Evolutionary conservation across 495 filamentous ascomycete genomes (phyloP), one percentile per base, ranked within the genome.

Genomic region (Lichenothelia convexa): DNA sequence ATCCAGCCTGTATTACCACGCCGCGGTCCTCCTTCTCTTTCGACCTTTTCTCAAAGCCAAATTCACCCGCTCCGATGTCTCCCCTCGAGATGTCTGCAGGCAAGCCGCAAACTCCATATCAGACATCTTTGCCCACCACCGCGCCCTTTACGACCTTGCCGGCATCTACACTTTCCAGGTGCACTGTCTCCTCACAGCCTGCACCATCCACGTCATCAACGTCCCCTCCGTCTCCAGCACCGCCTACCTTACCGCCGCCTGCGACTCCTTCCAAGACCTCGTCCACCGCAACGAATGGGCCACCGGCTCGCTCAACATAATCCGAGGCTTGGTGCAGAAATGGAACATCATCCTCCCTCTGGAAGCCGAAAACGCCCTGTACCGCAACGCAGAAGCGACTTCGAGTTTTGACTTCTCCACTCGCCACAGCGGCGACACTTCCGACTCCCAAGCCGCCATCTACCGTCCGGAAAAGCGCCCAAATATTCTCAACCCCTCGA

Each of bases 171-270:
- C 55, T 20, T 36, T 59, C 20, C 30, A 41, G 22, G 32, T 48
- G 4, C 57, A 61, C 30, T 48, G 46, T 21, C 35, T 52, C 4
- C 39, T 55, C 8, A 46, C 53, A n/a, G 44, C 55, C 4, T 48
- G 46, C 24, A 57, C 56, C 20, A 53, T 58, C 32, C 55, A 58
- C 46, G 43, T 61, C 3, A 32, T 54, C 16, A 47, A 53, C 33
- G 30, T 61, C 2, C 43, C 47, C 9, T 16, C 35, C 15, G 16
- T 39, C 3, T 39, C 48, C 2, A 19, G 40, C 3, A 30, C 38
- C 12, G 17, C 29, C 5, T 18, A 53, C 31, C 33, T 55, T 27
- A 37, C 39, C 15, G 36, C 30, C 4, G 40, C 43, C 15, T 44
- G 59, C 20, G 32, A 48, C 5, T 27, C 22, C 19, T 38, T 60